These are phyloP conservation scores for Lolium multiflorum DNA, from an alignment of 176 grass and related monocot species.

Conservation along the genomic window DNA sequence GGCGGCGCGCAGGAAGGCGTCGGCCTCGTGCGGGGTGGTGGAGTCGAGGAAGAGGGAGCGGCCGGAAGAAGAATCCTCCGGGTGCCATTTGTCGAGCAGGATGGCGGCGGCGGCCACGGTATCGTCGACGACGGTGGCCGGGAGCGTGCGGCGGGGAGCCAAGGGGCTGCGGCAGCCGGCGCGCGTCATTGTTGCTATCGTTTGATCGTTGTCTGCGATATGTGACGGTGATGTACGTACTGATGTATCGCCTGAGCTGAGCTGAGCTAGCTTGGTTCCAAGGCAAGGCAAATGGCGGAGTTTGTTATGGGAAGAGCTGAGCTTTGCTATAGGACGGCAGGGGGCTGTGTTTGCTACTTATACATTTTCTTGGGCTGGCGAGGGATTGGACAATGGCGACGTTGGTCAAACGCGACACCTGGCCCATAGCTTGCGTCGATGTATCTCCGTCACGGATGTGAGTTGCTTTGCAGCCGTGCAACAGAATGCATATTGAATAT, in stretches of 20 bases:
- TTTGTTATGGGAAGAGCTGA: no score
- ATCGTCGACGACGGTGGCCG: constrained; percentile 53
- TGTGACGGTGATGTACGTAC: not conserved
- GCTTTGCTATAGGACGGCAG: no score
- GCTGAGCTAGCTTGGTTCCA: not conserved
- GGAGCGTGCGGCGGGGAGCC: constrained; percentile 37
- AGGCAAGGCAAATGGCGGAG: no score
- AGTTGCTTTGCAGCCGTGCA: not conserved
- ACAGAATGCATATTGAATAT: not conserved
- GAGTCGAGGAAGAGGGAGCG: constrained; percentile 40
- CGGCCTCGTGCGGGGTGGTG: constrained; percentile 7
- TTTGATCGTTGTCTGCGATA: not conserved
- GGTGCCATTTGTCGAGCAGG: constrained; percentile 60
- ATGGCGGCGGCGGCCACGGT: constrained; percentile 49
- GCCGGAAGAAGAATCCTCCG: constrained; percentile 12
- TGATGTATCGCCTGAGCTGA: not conserved
- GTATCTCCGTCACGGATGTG: not conserved
- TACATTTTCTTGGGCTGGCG: not conserved
- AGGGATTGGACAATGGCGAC: no score
- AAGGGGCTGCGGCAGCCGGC: constrained; percentile 11
- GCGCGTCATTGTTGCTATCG: not conserved
- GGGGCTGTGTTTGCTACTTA: not conserved
- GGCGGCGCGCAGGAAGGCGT: constrained; percentile 47
- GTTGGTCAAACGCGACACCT: not conserved
- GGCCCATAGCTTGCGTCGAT: not conserved